A percentile compares a stretch with the other conserved stretches of the same genome.
Conservation (phyloP, 768 basidiomycete genomes). For the Mycena galericulata region DNA sequence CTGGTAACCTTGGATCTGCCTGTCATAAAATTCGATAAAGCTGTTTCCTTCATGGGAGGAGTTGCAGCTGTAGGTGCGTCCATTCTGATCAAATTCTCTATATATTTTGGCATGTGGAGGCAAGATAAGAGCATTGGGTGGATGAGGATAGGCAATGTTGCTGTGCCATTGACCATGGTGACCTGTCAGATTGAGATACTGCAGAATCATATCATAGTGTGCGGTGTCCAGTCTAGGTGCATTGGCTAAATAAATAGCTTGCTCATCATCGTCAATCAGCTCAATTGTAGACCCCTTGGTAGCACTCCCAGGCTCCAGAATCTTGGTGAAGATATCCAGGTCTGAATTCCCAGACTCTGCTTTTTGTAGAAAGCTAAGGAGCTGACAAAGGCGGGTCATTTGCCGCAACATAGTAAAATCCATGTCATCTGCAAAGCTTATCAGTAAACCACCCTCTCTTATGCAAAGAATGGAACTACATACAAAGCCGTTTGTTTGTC, state of each 20-base stretch:
- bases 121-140: background rate
- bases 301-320: background rate
- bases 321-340: background rate
- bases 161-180: background rate
- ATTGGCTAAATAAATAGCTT: background rate
- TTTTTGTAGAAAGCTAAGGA: background rate
- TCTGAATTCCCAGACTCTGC: background rate
- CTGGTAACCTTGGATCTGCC: background rate
- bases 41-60: background rate
- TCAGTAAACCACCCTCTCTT: background rate
- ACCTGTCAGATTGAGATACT: background rate
- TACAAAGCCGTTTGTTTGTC: slow-evolving; percentile 21
- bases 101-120: background rate
- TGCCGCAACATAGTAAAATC: slow-evolving; percentile 25
- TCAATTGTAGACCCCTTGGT: background rate
- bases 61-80: background rate
- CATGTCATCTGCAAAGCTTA: slow-evolving; percentile 10
- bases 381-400: slow-evolving; percentile 8
- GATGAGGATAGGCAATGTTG: background rate
- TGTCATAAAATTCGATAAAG: background rate
- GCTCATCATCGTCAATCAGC: background rate
- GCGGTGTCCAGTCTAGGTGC: background rate
- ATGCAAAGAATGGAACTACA: background rate
- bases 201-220: background rate
- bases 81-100: background rate